Base-by-base conservation (phyloP, 169 alveolate genomes). In the Cryptosporidium sp. region DNA sequence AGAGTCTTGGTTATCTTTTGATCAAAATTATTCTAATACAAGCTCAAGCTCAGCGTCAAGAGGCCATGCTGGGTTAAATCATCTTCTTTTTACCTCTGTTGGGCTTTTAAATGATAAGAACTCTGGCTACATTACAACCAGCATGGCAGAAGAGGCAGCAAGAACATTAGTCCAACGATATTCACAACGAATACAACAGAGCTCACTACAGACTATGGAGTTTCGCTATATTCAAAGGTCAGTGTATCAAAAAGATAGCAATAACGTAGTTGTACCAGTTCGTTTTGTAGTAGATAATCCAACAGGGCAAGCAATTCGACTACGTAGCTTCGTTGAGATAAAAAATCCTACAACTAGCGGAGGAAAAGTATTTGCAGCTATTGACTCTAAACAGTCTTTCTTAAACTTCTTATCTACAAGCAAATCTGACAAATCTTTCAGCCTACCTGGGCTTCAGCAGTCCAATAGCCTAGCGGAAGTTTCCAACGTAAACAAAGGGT, bases 281-380 rank as follows among this genome's bases (percentile, higher is more conserved):
- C 91, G 94, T 5, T 39, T 92, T 26, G 91, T 87, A 8, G 69
- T 87, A 6, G 92, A 86, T 52, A 92, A 87, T 31, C 94, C 93
- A 21, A 86, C 94, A 33, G 92, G 92, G 29, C 94, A 87, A 67
- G 67, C 92, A 23, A 65, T 87, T 43, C 85, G 94, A 29, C 21
- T 73, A 41, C 70, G 93, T 21, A 71, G 84, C 52, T 87, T 61
- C 50, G 91, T 87, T 8, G 93, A 87, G n/a, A 67, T 87, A 48
- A 68, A 70, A 51, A 84, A 87, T 62, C 93, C 94, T 16, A 92
- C 89, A 7, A 87, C 93, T 10, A 59, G 61, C 35, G 93, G 93
- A n/a, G 91, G 84, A 21, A 84, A 59, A 29, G 89, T 92, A 21
- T 87, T 84, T 65, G 71, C 92, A 35, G 93, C 93, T 31, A 62